Evolutionary conservation across 257 asterid genomes (phyloP).

Genomic region (Petunia secreta): DNA sequence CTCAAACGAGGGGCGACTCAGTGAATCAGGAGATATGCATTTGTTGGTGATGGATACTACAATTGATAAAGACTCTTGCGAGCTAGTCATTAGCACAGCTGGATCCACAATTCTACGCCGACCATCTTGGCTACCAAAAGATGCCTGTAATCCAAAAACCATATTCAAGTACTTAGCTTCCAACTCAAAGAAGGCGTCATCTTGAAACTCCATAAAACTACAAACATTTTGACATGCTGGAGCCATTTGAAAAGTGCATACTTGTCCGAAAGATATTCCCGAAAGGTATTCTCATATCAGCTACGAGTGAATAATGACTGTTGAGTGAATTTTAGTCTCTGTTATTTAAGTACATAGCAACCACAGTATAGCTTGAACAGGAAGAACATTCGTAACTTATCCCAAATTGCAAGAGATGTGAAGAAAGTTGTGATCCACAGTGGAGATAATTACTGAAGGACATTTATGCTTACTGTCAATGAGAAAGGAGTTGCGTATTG

Average conservation of each 20-base stretch:
- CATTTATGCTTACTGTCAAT: background rate
- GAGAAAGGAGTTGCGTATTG: conserved; percentile 4
- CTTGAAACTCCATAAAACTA: background rate
- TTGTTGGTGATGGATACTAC: conserved; percentile 59
- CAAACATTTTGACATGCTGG: background rate
- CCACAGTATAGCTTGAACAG: background rate
- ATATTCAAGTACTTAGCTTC: background rate
- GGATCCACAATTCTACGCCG: conserved; percentile 57
- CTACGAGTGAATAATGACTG: background rate
- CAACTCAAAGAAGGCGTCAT: background rate
- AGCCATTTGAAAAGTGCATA: background rate
- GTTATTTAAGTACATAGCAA: background rate
- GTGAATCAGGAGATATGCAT: conserved; percentile 68
- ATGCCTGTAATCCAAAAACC: conserved; percentile 42
- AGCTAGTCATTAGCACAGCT: conserved; percentile 49
- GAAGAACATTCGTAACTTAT: background rate
- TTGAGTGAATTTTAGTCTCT: background rate
- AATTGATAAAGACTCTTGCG: conserved; percentile 65
- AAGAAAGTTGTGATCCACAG: conserved; percentile 2
- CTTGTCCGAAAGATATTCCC: background rate
- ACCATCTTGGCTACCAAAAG: conserved; percentile 50
- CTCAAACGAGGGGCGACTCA: conserved; percentile 67
- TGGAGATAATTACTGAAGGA: background rate
- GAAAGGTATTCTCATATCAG: background rate
- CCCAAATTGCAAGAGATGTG: background rate